Evolutionary conservation across 1,139 yeast species (phyloP), one percentile per base, ranked within the genome.

Genomic region (Lodderomyces metapsilosis): DNA sequence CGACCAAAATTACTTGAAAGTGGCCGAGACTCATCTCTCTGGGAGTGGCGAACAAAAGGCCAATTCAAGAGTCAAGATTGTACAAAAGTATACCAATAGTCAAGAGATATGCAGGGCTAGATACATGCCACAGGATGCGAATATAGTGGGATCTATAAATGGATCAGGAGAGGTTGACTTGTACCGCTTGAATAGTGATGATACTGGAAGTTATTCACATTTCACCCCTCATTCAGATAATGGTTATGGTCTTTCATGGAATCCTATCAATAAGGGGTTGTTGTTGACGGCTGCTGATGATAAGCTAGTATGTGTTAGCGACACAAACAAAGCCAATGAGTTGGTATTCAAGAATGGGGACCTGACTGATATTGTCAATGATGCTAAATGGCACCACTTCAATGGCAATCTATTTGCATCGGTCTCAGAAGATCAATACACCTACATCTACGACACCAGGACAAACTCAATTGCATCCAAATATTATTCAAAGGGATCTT

Each of bases 51-150:
- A 50, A 2, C 59, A 27, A 11, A 59, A 65, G 47, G 60, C 65
- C 31, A 61, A 59, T 35, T 61, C 88, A 2, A 68, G 84, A 45
- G 71, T 88, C 38, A 82, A 77, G 50, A 79, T 86, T 37, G 66
- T 72, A 36, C 83, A 82, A 57, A 84, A 85, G 52, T 64, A 62
- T 44, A 66, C 63, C 45, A 76, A 74, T 50, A 57, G 59, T 24
- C 62, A 74, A 66, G 95, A 86, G 57, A 80, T 91, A 43, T 88
- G 89, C 56, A 73, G 91, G 49, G 96, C 96, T 4, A 76, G 96
- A 35, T 82, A 78, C 56, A 80, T 84, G 78, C 96, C 96, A 0
- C 84, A 80, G 51, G 75, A 83, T 51, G 71, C 87, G 3, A 74
- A 70, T 34, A 60, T 80, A 0, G 76, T 89, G 11, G 92, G 95